Conservation (phyloP, 805 yeast genomes). For the Yarrowia deformans region DNA sequence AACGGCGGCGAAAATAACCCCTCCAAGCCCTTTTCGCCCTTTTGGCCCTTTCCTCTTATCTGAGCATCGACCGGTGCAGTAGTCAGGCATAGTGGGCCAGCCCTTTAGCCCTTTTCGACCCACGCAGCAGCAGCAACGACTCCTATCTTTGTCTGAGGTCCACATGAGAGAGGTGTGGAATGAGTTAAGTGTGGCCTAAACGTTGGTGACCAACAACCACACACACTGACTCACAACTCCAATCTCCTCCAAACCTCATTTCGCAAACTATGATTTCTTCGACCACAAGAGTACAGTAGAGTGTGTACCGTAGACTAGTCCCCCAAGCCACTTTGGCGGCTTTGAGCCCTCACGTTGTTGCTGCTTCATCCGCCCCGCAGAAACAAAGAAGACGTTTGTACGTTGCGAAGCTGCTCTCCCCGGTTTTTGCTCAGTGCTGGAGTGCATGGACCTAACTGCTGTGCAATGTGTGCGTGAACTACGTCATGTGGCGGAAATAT, state of each 20-base stretch:
- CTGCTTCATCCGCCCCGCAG: not conserved
- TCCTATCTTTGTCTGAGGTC: slow-evolving; percentile 4
- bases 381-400: not conserved
- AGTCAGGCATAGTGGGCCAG: slow-evolving; percentile 4
- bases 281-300: not conserved
- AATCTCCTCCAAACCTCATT: not conserved
- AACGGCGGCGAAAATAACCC: not conserved
- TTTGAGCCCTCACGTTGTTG: not conserved
- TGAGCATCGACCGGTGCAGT: slow-evolving; percentile 5
- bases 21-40: not conserved
- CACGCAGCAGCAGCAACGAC: not conserved
- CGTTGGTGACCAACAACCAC: too few relatives aligned
- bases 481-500: slow-evolving; percentile 20
- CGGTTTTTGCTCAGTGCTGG: not conserved
- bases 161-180: slow-evolving; percentile 20
- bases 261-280: slow-evolving; percentile 17
- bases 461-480: not conserved
- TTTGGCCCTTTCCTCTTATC: not conserved
- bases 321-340: not conserved
- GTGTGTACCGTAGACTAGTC: too few relatives aligned
- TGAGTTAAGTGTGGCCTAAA: slow-evolving; percentile 2
- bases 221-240: too few relatives aligned
- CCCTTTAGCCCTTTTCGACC: not conserved
- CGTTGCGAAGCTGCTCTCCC: not conserved
- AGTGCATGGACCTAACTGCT: not conserved